Evolutionary conservation across 768 basidiomycete genomes (phyloP).

Genomic region (Lentinula sp.): DNA sequence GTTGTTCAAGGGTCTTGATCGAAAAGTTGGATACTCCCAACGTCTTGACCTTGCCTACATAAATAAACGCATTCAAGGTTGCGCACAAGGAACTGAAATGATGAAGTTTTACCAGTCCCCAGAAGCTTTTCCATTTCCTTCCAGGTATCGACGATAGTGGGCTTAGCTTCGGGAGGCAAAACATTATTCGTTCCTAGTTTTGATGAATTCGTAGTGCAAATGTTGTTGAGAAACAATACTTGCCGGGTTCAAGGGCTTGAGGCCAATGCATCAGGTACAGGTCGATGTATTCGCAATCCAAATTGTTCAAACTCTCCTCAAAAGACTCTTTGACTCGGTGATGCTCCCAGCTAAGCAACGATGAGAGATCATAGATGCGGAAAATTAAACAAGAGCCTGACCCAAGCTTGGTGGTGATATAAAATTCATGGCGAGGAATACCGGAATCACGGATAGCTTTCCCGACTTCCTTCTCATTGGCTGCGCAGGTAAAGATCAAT

Average conservation of each 20-base stretch:
- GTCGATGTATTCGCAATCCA: conserved; percentile 28
- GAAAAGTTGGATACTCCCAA: conserved; percentile 2
- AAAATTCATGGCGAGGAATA: conserved; percentile 37
- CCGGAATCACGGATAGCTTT: conserved; percentile 37
- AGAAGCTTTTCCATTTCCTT: conserved; percentile 25
- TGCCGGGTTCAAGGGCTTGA: conserved; percentile 9
- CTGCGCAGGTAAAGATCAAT: conserved; percentile 12
- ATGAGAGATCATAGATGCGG: too few species aligned
- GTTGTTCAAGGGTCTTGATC: neutral
- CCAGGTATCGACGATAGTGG: conserved; percentile 22
- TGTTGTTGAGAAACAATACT: neutral
- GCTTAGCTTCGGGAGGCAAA: conserved; percentile 15
- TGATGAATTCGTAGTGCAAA: neutral
- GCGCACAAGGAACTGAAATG: too few species aligned
- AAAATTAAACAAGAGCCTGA: too few species aligned
- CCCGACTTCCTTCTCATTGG: conserved; percentile 42
- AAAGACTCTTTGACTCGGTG: neutral
- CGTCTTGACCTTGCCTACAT: neutral
- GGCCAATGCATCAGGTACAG: conserved; percentile 28
- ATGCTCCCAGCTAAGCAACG: too few species aligned
- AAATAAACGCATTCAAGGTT: neutral
- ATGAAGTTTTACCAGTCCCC: too few species aligned
- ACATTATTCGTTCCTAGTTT: neutral
- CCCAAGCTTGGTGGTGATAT: conserved; percentile 41
- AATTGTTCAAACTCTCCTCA: neutral